Percentiles rank a stretch among this genome's conserved stretches.
phyloP scores from a whole-genome alignment of 805 yeast genomes.

The Starmerella bombicola region DNA sequence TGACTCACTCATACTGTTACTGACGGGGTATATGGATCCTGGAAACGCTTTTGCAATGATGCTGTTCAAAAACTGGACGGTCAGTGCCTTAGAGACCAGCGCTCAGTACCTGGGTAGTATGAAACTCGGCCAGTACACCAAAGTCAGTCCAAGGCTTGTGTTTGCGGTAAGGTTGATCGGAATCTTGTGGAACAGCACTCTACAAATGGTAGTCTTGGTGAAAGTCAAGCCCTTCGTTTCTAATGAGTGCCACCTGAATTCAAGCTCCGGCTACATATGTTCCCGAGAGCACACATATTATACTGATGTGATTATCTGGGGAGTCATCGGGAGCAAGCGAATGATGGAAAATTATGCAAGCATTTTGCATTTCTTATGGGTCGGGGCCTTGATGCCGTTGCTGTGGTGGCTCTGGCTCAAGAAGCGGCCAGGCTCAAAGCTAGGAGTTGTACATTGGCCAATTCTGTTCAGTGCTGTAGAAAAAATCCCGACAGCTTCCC shows the following conservation, averaged over 20 bases:
- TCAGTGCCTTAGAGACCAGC: constrained; percentile 43
- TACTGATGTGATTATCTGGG: constrained; percentile 53
- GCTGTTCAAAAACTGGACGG: constrained; percentile 49
- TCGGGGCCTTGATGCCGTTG: constrained; percentile 41
- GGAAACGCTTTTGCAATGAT: constrained; percentile 51
- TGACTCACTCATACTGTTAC: constrained; percentile 50
- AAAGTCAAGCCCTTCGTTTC: constrained; percentile 33
- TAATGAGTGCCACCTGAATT: constrained; percentile 35
- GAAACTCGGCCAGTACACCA: constrained; percentile 54
- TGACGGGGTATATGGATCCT: constrained; percentile 54
- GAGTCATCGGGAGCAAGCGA: constrained; percentile 49
- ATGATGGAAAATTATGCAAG: constrained; percentile 45
- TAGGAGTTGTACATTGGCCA: constrained; percentile 48
- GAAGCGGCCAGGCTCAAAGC: constrained; percentile 32
- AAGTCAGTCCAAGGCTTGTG: constrained; percentile 49
- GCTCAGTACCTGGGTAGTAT: constrained; percentile 42
- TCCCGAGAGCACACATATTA: constrained; percentile 37
- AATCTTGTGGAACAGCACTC: constrained; percentile 35
- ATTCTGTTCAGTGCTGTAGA: constrained; percentile 52
- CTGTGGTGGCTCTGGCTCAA: constrained; percentile 32
- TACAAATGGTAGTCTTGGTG: constrained; percentile 35
- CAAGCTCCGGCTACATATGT: constrained; percentile 38
- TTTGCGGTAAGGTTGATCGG: constrained; percentile 41
- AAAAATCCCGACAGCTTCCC: constrained; percentile 62
- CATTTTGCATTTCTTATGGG: constrained; percentile 45